Percentiles rank a stretch among this genome's conserved stretches.
phyloP scores from a whole-genome alignment of 208 protist genomes.

The Crithidia brevicula region DNA sequence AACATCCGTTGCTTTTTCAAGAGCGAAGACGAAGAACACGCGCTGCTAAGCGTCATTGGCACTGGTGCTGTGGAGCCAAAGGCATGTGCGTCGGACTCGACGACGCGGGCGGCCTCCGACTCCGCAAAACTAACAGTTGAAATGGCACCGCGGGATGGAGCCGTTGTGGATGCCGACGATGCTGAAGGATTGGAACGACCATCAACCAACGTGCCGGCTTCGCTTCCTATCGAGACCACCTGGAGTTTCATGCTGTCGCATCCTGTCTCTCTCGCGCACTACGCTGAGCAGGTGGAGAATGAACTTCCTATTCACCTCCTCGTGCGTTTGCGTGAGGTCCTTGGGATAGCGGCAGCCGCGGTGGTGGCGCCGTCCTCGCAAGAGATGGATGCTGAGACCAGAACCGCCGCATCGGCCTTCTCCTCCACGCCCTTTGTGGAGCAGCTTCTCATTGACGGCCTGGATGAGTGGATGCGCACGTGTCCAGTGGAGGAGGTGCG shows the following conservation, averaged over 20 bases:
- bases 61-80: slow-evolving; percentile 6
- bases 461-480: slow-evolving; percentile 71
- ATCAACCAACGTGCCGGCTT: not conserved
- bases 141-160: no score
- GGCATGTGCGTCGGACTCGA: not conserved
- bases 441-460: slow-evolving; percentile 83
- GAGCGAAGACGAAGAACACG: slow-evolving; percentile 39
- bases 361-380: no score
- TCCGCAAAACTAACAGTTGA: no score
- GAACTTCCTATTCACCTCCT: slow-evolving; percentile 53
- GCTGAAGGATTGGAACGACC: not conserved
- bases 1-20: slow-evolving; percentile 62
- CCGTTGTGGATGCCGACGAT: not conserved
- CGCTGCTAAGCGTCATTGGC: slow-evolving; percentile 48
- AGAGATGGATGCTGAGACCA: not conserved
- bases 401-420: not conserved
- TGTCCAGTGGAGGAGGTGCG: slow-evolving; percentile 44
- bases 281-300: slow-evolving; percentile 45
- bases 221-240: slow-evolving; percentile 17
- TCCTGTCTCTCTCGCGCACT: slow-evolving; percentile 55
- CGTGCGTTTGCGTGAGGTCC: slow-evolving; percentile 46
- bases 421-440: slow-evolving; percentile 48
- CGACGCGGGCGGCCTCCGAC: no score
- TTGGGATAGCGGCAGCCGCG: slow-evolving; percentile 29
- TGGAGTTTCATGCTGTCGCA: slow-evolving; percentile 35